phyloP scores from a whole-genome alignment of 768 basidiomycete species.

The Suillus americanus region DNA sequence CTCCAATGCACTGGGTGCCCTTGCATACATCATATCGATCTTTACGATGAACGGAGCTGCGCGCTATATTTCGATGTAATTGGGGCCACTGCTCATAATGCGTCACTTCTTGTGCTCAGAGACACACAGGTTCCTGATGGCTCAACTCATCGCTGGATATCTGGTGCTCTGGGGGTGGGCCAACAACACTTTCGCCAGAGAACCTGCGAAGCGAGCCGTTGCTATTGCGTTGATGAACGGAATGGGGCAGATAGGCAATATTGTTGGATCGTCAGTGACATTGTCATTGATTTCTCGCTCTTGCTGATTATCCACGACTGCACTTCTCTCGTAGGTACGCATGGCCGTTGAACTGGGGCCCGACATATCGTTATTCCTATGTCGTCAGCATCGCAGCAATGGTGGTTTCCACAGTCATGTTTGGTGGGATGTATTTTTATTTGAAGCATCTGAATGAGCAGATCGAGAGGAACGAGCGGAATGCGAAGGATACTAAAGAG shows the following conservation, averaged over 20 bases:
- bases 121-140: constrained; percentile 61
- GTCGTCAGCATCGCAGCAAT: constrained; percentile 58
- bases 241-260: constrained; percentile 77
- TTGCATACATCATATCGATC: constrained; percentile 66
- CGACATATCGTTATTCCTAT: constrained; percentile 64
- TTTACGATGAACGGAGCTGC: constrained; percentile 58
- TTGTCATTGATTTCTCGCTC: not conserved
- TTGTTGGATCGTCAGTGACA: constrained; percentile 68
- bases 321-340: constrained; percentile 41
- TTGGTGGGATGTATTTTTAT: not conserved
- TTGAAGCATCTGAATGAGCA: not conserved
- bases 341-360: constrained; percentile 67
- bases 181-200: not conserved
- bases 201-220: constrained; percentile 63
- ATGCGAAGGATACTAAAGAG: not conserved
- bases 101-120: not conserved
- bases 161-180: constrained; percentile 27
- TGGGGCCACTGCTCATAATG: not conserved
- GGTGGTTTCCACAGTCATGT: not conserved
- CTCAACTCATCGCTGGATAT: constrained; percentile 66
- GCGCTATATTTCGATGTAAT: constrained; percentile 62
- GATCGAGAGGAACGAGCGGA: not conserved
- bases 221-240: constrained; percentile 77
- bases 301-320: not conserved
- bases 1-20: constrained; percentile 52